Evolutionary conservation across 2,329 filamentous ascomycete genomes (phyloP).

Genomic region (Colletotrichum truncatum): DNA sequence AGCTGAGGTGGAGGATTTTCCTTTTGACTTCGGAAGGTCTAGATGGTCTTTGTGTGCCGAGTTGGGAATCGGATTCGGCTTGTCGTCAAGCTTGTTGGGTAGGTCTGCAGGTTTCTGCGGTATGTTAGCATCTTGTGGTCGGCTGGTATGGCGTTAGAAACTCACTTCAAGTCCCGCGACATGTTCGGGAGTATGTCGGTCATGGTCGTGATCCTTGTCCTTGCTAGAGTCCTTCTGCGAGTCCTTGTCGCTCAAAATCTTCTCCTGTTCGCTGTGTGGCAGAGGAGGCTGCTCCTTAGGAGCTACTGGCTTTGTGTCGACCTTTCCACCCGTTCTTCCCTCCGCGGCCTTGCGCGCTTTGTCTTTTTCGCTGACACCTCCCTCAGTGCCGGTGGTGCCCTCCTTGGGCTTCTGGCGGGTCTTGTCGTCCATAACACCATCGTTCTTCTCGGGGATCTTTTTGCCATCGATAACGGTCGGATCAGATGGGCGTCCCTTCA

Average conservation of each 20-base stretch:
- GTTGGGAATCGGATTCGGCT: conserved; percentile 74
- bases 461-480: conserved; percentile 65
- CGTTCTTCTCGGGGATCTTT: conserved; percentile 70
- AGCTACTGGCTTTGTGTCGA: conserved; percentile 79
- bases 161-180: conserved; percentile 67
- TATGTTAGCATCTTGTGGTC: background rate
- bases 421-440: conserved; percentile 95
- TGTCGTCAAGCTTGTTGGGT: conserved; percentile 80
- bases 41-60: conserved; percentile 73
- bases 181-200: conserved; percentile 47
- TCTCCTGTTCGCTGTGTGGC: conserved; percentile 82
- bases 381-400: conserved; percentile 88
- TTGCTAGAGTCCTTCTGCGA: conserved; percentile 51
- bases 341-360: conserved; percentile 78
- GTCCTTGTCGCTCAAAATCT: conserved; percentile 58
- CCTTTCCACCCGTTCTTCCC: conserved; percentile 69
- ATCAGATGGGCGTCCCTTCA: conserved; percentile 61
- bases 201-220: conserved; percentile 51
- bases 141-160: background rate
- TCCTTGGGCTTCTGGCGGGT: conserved; percentile 79
- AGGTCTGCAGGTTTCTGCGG: conserved; percentile 82
- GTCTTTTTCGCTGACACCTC: conserved; percentile 87
- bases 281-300: conserved; percentile 88
- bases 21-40: conserved; percentile 52
- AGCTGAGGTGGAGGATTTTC: conserved; percentile 39